Conservation (phyloP, 31 red algal genomes). For the Asparagopsis taxiformis region DNA sequence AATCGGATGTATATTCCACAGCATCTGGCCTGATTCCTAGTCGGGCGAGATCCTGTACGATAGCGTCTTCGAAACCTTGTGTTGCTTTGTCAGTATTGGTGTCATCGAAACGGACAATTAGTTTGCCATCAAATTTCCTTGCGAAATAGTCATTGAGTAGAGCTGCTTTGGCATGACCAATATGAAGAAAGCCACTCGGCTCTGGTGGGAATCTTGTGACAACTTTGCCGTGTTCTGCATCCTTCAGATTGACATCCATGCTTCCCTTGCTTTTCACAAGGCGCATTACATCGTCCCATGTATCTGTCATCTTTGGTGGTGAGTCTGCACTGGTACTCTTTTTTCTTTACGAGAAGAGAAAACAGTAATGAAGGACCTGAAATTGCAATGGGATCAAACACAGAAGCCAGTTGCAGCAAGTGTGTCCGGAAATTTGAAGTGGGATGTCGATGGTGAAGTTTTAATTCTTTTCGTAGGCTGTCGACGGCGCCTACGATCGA, state of each 20-base stretch:
- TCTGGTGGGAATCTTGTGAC: constrained; percentile 99
- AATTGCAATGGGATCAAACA: no score
- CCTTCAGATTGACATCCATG: constrained; percentile 82
- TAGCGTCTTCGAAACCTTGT: constrained; percentile 90
- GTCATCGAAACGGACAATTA: constrained; percentile 98
- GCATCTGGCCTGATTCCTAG: constrained; percentile 86
- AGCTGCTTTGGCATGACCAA: constrained; percentile 97
- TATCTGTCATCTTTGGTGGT: constrained; percentile 33
- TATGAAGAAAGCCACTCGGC: constrained; percentile 98
- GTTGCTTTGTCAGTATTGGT: constrained; percentile 97
- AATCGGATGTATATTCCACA: constrained; percentile 96
- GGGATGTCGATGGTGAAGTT: no score
- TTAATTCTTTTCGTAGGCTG: no score
- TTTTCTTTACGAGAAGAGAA: no score
- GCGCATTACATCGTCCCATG: constrained; percentile 95
- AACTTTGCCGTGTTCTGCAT: constrained; percentile 82
- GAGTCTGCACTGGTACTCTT: no score
- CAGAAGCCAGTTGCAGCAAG: no score
- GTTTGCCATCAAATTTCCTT: constrained; percentile 65
- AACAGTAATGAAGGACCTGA: no score
- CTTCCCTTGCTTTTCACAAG: constrained; percentile 85
- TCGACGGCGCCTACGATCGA: no score
- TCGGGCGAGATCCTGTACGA: constrained; percentile 72
- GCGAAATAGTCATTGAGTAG: constrained; percentile 98
- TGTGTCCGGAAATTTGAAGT: no score